Conservation (phyloP, 2,329 filamentous ascomycete genomes). For the Furcasterigmium furcatum region DNA sequence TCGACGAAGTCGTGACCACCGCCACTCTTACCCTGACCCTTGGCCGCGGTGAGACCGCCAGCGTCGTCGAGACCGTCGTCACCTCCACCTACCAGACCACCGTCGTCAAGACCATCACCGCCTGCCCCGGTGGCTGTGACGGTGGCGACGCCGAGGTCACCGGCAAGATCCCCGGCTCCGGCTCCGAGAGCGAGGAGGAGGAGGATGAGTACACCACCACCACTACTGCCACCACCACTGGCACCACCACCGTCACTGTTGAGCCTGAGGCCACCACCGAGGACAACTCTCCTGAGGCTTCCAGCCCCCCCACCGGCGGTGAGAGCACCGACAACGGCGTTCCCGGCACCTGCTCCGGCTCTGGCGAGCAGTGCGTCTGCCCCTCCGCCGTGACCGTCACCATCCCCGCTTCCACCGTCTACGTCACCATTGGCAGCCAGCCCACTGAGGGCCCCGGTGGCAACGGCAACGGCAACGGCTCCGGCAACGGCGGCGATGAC, state of each 20-base stretch:
- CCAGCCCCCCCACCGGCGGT: constrained; percentile 3
- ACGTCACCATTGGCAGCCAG: constrained; percentile 16
- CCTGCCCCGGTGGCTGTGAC: constrained; percentile 9
- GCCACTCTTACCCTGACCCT: constrained; percentile 28
- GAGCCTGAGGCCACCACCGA: constrained; percentile 16
- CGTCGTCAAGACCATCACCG: constrained; percentile 17
- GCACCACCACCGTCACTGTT: constrained; percentile 30
- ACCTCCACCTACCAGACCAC: constrained; percentile 38
- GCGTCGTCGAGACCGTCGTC: constrained; percentile 38
- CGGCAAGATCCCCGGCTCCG: constrained; percentile 10
- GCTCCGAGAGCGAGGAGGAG: constrained; percentile 5
- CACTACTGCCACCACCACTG: constrained; percentile 30
- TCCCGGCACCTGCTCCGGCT: constrained; percentile 4
- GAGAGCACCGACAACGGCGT: constrained; percentile 1
- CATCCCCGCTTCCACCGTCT: constrained; percentile 20
- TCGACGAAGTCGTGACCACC: constrained; percentile 11
- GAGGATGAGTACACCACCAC: constrained; percentile 30
- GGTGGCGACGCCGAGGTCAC: constrained; percentile 5
- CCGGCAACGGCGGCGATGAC: constrained; percentile 15
- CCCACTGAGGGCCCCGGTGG: constrained; percentile 6
- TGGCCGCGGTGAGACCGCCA: constrained; percentile 23
- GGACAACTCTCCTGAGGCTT: constrained; percentile 1
- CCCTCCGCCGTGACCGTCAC: constrained; percentile 16
- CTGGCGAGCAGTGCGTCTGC: constrained; percentile 11
- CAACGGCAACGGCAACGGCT: constrained; percentile 6